Conservation (phyloP, 2,329 filamentous ascomycete genomes). For the Trichoderma semiorbis region DNA sequence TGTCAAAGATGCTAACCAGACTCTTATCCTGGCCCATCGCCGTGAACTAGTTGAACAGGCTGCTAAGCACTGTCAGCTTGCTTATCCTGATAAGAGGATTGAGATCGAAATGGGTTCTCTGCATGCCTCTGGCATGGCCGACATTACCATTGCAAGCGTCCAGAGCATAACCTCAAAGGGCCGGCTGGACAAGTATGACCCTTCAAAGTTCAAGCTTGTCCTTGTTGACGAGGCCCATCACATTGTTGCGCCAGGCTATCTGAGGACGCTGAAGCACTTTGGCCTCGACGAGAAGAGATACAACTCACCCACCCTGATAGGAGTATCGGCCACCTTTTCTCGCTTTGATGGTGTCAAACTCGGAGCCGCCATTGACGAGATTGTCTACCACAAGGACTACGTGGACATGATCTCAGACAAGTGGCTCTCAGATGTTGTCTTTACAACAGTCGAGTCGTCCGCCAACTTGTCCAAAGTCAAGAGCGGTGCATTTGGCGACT, state of each 20-base stretch:
- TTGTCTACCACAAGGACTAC: conserved; percentile 85
- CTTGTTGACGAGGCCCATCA: conserved; percentile 97
- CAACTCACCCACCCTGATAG: conserved; percentile 65
- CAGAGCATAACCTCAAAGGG: conserved; percentile 75
- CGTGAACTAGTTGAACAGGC: conserved; percentile 94
- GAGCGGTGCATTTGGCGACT: conserved; percentile 66
- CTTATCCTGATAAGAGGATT: conserved; percentile 76
- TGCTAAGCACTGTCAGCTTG: conserved; percentile 72
- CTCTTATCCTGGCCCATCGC: conserved; percentile 87
- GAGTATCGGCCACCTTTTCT: conserved; percentile 79
- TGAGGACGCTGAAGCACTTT: conserved; percentile 75
- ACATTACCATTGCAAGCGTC: conserved; percentile 92
- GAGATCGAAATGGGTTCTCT: conserved; percentile 88
- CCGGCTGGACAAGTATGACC: conserved; percentile 79
- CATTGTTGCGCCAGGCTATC: conserved; percentile 80
- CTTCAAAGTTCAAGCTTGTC: conserved; percentile 76
- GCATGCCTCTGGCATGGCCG: conserved; percentile 73
- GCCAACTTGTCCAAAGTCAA: conserved; percentile 72
- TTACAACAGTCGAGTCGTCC: conserved; percentile 84
- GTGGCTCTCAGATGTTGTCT: conserved; percentile 88
- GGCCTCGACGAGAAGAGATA: conserved; percentile 52
- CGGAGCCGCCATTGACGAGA: conserved; percentile 84
- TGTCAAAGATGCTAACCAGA: conserved; percentile 59
- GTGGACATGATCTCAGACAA: conserved; percentile 74
- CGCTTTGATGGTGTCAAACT: conserved; percentile 80